These are phyloP conservation scores for Mastigamoeba balamuthi DNA, from an alignment of 78 protist species.

Conservation along the genomic window DNA sequence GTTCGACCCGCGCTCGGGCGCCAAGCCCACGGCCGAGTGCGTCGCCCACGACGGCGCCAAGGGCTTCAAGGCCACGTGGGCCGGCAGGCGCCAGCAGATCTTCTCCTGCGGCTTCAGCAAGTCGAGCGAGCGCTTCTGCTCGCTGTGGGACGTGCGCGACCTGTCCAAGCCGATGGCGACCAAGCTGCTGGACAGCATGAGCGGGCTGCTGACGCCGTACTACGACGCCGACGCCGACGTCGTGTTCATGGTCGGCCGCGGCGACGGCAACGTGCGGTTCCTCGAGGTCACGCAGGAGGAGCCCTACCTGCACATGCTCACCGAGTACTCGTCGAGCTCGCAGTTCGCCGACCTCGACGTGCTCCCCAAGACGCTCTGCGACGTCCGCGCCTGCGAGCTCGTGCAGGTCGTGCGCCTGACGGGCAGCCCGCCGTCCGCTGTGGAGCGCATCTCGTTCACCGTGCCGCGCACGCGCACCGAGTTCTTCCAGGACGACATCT, in stretches of 20 bases:
- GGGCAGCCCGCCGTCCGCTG: slow-evolving; percentile 15
- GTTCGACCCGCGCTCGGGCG: slow-evolving; percentile 67
- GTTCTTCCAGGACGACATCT: slow-evolving; percentile 78
- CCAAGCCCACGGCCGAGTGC: neutral
- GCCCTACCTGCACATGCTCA: slow-evolving; percentile 48
- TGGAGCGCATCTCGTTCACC: slow-evolving; percentile 53
- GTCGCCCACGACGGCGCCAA: slow-evolving; percentile 58
- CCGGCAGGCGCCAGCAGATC: slow-evolving; percentile 28
- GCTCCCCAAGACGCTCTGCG: slow-evolving; percentile 36
- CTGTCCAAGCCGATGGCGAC: slow-evolving; percentile 3
- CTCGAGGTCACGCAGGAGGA: slow-evolving; percentile 55
- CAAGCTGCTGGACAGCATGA: slow-evolving; percentile 10
- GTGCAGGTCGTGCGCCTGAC: slow-evolving; percentile 11
- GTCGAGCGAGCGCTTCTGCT: slow-evolving; percentile 6
- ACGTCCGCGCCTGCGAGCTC: slow-evolving; percentile 60
- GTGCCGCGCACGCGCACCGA: slow-evolving; percentile 60
- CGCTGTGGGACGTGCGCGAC: slow-evolving; percentile 23
- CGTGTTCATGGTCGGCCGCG: slow-evolving; percentile 59
- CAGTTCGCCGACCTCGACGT: slow-evolving; percentile 48
- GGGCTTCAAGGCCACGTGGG: slow-evolving; percentile 57
- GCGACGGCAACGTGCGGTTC: slow-evolving; percentile 63
- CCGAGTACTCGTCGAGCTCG: slow-evolving; percentile 12
- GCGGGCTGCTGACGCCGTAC: slow-evolving; percentile 62
- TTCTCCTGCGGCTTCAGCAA: slow-evolving; percentile 56
- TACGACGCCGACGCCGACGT: slow-evolving; percentile 61